Percentiles rank a stretch among this genome's conserved stretches.
phyloP scores from a whole-genome alignment of 2,329 filamentous ascomycete species.

The Ascochyta lentis region DNA sequence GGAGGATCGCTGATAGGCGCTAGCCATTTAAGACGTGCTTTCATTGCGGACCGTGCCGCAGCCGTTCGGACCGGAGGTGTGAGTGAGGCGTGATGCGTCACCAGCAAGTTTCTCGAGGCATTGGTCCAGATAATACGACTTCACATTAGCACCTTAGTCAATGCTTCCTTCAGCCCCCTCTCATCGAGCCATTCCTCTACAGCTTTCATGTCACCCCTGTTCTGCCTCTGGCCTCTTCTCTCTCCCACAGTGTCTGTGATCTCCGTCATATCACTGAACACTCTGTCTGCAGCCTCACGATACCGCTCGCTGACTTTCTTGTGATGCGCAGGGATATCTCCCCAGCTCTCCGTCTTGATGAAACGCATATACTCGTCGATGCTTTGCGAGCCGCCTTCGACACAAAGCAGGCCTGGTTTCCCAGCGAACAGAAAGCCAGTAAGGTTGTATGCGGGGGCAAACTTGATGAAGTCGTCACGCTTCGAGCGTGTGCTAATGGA shows the following conservation, averaged over 20 bases:
- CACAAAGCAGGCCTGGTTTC: conserved; percentile 63
- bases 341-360: conserved; percentile 69
- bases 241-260: conserved; percentile 61
- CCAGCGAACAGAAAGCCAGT: conserved; percentile 67
- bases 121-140: background rate
- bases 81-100: background rate
- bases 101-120: background rate
- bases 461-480: conserved; percentile 62
- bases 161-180: conserved; percentile 54
- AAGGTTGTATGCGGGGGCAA: conserved; percentile 60
- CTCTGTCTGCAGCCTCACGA: conserved; percentile 52
- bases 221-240: conserved; percentile 57
- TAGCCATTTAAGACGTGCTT: too few species aligned
- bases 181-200: conserved; percentile 59
- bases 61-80: too few species aligned
- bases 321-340: conserved; percentile 66
- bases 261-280: conserved; percentile 63
- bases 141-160: conserved; percentile 52
- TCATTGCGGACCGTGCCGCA: too few species aligned
- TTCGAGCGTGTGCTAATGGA: conserved; percentile 67
- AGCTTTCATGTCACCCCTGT: conserved; percentile 62
- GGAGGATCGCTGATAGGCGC: too few species aligned
- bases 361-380: conserved; percentile 68
- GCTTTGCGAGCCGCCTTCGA: conserved; percentile 56
- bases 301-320: conserved; percentile 68